These are phyloP conservation scores for Trapa bicornis DNA, from an alignment of 345 rosid genomes.

Conservation along the genomic window DNA sequence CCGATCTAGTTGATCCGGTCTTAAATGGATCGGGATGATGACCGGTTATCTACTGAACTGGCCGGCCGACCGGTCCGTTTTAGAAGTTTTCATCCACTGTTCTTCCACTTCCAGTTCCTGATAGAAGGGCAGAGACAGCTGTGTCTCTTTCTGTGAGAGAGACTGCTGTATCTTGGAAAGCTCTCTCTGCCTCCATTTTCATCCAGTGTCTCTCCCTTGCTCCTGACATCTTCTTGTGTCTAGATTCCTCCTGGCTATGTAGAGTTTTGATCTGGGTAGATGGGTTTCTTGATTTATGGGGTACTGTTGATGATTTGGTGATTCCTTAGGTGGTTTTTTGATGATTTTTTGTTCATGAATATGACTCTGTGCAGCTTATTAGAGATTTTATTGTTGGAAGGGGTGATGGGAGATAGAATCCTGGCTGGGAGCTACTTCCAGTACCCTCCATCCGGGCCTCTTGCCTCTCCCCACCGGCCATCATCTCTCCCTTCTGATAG, in stretches of 20 bases:
- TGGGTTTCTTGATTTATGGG: neutral
- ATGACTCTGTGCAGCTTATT: neutral
- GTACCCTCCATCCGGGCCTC: slow-evolving; percentile 64
- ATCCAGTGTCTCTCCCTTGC: neutral
- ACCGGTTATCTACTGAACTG: too few species aligned
- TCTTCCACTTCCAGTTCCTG: neutral
- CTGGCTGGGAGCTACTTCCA: slow-evolving; percentile 77
- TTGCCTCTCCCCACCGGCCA: slow-evolving; percentile 76
- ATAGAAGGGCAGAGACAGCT: neutral
- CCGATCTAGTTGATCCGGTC: too few species aligned
- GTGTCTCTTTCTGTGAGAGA: neutral
- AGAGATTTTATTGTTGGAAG: slow-evolving; percentile 10
- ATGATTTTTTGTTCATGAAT: neutral
- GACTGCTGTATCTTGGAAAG: neutral
- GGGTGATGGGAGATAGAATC: slow-evolving; percentile 81
- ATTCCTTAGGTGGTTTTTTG: neutral
- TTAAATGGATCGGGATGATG: too few species aligned
- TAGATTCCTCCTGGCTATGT: neutral
- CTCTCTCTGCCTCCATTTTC: neutral
- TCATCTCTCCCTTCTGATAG: slow-evolving; percentile 59
- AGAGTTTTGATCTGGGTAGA: slow-evolving; percentile 1
- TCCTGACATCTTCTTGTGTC: neutral
- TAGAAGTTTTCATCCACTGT: neutral
- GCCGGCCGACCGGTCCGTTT: too few species aligned
- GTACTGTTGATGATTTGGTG: neutral